These are phyloP conservation scores for Raphanus hybrid DNA, from an alignment of 441 rosid genomes.

Conservation along the genomic window DNA sequence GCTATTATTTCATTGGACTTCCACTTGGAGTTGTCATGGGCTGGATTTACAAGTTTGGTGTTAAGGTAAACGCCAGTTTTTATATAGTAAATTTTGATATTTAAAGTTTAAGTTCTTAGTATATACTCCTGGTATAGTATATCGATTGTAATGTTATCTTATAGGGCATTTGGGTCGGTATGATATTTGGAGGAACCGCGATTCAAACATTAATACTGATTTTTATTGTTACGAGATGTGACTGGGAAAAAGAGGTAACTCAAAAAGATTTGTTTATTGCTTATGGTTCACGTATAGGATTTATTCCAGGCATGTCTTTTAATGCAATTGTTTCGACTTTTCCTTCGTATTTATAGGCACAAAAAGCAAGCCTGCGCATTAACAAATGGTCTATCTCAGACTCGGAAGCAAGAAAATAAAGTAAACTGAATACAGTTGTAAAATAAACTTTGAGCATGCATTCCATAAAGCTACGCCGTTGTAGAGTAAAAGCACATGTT, in stretches of 20 bases:
- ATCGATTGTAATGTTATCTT: background rate
- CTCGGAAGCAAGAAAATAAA: background rate
- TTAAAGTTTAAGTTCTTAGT: too few relatives aligned
- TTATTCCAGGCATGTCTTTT: background rate
- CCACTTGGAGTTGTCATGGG: too few relatives aligned
- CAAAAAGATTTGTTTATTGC: background rate
- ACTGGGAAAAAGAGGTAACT: constrained; percentile 71
- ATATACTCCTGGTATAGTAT: too few relatives aligned
- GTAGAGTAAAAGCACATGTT: background rate
- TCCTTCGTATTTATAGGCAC: background rate
- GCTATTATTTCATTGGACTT: too few relatives aligned
- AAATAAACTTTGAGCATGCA: too few relatives aligned
- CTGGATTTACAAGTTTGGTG: too few relatives aligned
- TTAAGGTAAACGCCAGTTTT: too few relatives aligned
- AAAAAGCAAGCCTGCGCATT: background rate
- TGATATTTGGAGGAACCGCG: constrained; percentile 75
- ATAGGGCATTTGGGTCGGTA: constrained; percentile 81
- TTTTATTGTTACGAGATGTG: constrained; percentile 44
- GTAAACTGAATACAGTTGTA: background rate
- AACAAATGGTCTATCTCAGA: background rate
- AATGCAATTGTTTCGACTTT: background rate
- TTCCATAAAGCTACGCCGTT: background rate
- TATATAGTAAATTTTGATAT: too few relatives aligned
- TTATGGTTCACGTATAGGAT: background rate
- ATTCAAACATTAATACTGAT: constrained; percentile 54